Evolutionary conservation across 169 alveolate species (phyloP).

Genomic region (Cryptosporidium sp.): DNA sequence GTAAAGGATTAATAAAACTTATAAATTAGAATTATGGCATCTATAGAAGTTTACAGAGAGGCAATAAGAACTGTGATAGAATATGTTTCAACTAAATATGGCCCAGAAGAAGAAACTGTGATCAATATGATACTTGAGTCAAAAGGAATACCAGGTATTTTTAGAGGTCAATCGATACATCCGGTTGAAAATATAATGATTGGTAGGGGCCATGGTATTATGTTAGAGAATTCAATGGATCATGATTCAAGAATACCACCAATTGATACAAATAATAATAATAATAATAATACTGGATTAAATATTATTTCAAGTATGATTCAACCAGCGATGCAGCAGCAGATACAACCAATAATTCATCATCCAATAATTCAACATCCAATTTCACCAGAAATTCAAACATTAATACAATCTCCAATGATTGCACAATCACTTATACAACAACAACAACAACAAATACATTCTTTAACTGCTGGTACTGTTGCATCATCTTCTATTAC

Average conservation of each 20-base stretch:
- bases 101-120: conserved; percentile 63
- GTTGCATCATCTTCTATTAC: not conserved
- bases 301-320: not conserved
- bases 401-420: not conserved
- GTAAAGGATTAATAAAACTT: not conserved
- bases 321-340: not conserved
- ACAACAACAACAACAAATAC: not conserved
- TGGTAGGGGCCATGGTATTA: conserved; percentile 1
- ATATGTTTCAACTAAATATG: conserved; percentile 42
- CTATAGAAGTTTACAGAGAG: conserved; percentile 46
- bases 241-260: not conserved
- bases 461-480: not conserved
- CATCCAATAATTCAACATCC: not conserved
- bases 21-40: not conserved
- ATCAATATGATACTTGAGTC: conserved; percentile 53
- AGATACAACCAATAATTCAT: not conserved
- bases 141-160: conserved; percentile 55
- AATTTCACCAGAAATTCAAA: not conserved
- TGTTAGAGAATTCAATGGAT: not conserved
- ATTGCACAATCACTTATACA: not conserved
- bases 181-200: not conserved
- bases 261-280: not conserved
- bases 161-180: conserved; percentile 4
- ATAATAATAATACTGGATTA: not conserved
- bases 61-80: conserved; percentile 35